Conservation (phyloP, 495 filamentous ascomycete species). For the Apodospora peruviana region DNA sequence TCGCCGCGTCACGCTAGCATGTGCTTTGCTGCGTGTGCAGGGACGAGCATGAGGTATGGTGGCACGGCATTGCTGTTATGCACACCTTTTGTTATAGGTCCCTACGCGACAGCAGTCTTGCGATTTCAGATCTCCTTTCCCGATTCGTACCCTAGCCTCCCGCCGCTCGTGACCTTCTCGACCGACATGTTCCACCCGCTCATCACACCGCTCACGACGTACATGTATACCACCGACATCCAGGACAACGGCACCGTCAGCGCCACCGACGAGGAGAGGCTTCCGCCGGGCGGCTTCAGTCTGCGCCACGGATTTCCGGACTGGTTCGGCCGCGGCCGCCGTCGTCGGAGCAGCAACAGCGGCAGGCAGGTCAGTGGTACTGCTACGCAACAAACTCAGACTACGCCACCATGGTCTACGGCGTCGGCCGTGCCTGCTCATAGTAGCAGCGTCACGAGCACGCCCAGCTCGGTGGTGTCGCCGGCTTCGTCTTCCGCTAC, state of each 20-base stretch:
- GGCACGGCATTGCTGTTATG: no score
- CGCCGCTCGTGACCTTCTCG: slow-evolving; percentile 79
- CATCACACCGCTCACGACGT: slow-evolving; percentile 81
- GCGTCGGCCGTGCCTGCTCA: background rate
- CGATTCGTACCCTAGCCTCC: slow-evolving; percentile 66
- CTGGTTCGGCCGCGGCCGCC: slow-evolving; percentile 62
- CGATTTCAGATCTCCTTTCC: slow-evolving; percentile 90
- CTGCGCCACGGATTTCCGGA: slow-evolving; percentile 82
- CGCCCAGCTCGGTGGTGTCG: slow-evolving; percentile 22
- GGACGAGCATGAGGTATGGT: no score
- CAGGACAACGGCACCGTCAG: slow-evolving; percentile 67
- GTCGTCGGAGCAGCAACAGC: no score
- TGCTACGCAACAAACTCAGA: background rate
- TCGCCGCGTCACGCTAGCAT: no score
- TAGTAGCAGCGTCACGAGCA: slow-evolving; percentile 13
- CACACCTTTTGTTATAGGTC: no score
- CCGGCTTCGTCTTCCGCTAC: slow-evolving; percentile 11
- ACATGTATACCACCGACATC: slow-evolving; percentile 76
- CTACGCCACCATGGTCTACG: slow-evolving; percentile 26
- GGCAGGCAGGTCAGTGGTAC: slow-evolving; percentile 18
- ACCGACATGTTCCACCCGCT: slow-evolving; percentile 94
- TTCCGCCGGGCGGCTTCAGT: slow-evolving; percentile 83
- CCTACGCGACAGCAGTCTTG: slow-evolving; percentile 80
- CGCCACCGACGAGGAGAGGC: slow-evolving; percentile 70
- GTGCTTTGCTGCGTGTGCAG: no score